Evolutionary conservation across 2,329 filamentous ascomycete genomes (phyloP), one percentile per base, ranked within the genome.

Genomic region (Aspergillus brasiliensis): DNA sequence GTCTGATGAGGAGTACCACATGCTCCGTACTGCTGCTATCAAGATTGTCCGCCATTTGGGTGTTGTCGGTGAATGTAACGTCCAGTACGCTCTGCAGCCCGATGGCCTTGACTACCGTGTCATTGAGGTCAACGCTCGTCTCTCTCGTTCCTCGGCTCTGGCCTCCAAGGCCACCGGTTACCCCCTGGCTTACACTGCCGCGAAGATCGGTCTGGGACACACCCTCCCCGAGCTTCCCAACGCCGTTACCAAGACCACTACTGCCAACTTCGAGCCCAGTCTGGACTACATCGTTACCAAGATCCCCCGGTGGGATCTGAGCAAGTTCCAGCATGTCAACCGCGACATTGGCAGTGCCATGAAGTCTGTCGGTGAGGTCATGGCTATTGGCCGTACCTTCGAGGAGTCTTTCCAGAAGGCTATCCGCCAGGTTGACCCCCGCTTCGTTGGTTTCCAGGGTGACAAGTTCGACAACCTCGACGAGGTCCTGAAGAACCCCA

Each of bases 401-500:
- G 95, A 99, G 80, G 95, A 99, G 81, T 96, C 92, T 15, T 96
- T 99, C 83, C 95, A 99, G 79, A 99, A 99, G 83, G 95, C 95
- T 64, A 96, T 97, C 74, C 91, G 95, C 62, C 92, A 97, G 81
- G 94, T 99, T 66, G 95, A 99, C 75, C 94, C 95, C 67, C 87
- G 86, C 71, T 98, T 91, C 75, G 80, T 94, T 65, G 95, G 95
- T 67, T 96, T 98, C 83, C 92, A 98, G 82, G 94, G 92, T 59
- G 94, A 94, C 78, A 89, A 94, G 74, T 98, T 98, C 69, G 92
- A 96, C 25, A 88, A 97, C 73, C 85, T 99, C 27, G 95, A 99
- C 77, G 89, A 90, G 60, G 91, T 92, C 71, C 86, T 99, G 56
- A 85, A 88, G 73, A 96, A 97, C 81, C 95, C 95, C 19, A 97